Evolutionary conservation across 768 basidiomycete genomes (phyloP).

Genomic region (Phanerodontia chrysosporium): DNA sequence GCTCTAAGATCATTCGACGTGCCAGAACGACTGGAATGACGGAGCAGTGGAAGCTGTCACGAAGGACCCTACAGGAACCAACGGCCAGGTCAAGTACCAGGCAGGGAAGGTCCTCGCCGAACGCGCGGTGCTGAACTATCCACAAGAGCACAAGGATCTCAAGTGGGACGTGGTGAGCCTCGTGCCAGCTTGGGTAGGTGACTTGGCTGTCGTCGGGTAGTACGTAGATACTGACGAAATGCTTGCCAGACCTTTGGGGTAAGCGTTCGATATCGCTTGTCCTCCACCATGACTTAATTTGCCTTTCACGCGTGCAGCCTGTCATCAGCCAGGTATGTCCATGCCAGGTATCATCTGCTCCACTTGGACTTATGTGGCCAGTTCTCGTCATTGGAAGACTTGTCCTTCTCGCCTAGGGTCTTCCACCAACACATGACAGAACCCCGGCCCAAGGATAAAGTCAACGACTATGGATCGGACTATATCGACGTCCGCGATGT

Average conservation of each 20-base stretch:
- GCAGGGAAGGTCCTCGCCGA: slow-evolving; percentile 57
- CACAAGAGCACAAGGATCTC: slow-evolving; percentile 19
- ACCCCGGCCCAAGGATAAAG: neutral
- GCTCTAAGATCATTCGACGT: slow-evolving; percentile 60
- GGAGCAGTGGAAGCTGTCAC: slow-evolving; percentile 38
- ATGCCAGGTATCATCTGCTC: too few relatives aligned
- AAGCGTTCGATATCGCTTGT: neutral
- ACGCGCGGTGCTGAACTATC: slow-evolving; percentile 44
- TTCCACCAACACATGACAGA: neutral
- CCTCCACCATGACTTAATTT: neutral
- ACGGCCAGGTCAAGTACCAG: slow-evolving; percentile 39
- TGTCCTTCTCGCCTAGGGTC: neutral
- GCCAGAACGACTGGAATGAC: slow-evolving; percentile 58
- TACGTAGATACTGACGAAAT: slow-evolving; percentile 14
- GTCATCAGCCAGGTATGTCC: neutral
- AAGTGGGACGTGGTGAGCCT: neutral
- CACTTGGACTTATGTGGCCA: neutral
- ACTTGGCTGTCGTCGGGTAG: slow-evolving; percentile 26
- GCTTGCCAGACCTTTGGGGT: neutral
- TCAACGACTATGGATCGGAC: neutral
- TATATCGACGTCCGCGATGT: slow-evolving; percentile 36
- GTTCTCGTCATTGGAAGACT: slow-evolving; percentile 6
- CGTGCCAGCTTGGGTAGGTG: neutral
- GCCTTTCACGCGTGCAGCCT: neutral
- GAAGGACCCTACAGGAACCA: slow-evolving; percentile 42